Evolutionary conservation across 441 rosid species (phyloP), one percentile per base, ranked within the genome.

Genomic region (Eruca vesicaria): DNA sequence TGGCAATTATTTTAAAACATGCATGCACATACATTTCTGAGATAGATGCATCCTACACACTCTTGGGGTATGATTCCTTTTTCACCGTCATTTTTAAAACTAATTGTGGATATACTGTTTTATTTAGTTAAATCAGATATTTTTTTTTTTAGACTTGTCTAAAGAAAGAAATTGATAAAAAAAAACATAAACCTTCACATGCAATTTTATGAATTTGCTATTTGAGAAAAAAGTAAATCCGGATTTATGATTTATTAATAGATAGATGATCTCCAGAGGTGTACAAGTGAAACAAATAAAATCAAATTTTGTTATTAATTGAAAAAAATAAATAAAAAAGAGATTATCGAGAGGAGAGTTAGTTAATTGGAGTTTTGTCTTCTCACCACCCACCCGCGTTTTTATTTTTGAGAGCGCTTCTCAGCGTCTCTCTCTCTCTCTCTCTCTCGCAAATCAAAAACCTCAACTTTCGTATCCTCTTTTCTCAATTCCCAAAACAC

Each of bases 351-450:
- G 66, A 55, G 16, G 48, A 48, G 31, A 78, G 63, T 72, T 21
- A 9, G 62, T 52, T 57, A 70, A 28, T 77, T 35, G 70, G 69
- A 67, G 74, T 43, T 67, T 66, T 53, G 72, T 66, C 73, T n/a
- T 43, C 38, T 43, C 50, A 43, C 50, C 50, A 43, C 20, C 53
- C 36, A 45, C 75, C 76, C 77, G 73, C 77, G 73, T 72, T 68
- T 72, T 72, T 28, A 52, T 52, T 66, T 71, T 78, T 59, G 73
- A 78, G 81, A 72, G 68, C 35, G 63, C 62, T 56, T 57, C 66
- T 71, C 68, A 55, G 65, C 73, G 69, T 76, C 80, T 77, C 76
- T 71, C 61, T 69, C 74, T 69, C 38, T 69, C 52, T 57, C 72
- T 65, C 71, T n/a, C n/a, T 23, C 26, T 23, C 26, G 64, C 70